These are phyloP conservation scores for Nyctanthes arbortristis DNA, from an alignment of 257 asterid genomes.

Conservation along the genomic window DNA sequence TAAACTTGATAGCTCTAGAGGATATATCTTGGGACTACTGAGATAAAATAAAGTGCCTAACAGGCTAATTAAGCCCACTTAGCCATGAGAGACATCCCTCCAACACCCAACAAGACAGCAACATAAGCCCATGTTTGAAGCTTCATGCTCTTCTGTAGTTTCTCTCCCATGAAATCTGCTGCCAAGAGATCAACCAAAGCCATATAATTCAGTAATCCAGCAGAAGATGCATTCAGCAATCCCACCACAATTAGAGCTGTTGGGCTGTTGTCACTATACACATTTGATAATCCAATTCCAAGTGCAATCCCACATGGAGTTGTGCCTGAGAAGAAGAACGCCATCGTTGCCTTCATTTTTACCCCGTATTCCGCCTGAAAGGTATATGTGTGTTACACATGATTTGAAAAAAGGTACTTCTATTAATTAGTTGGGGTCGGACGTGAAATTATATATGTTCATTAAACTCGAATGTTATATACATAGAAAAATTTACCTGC, in stretches of 20 bases:
- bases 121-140: slow-evolving; percentile 41
- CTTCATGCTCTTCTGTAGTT: slow-evolving; percentile 36
- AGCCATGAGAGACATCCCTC: slow-evolving; percentile 41
- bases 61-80: slow-evolving; percentile 41
- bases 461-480: neutral
- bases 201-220: slow-evolving; percentile 46
- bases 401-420: too few relatives aligned
- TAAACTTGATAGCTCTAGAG: too few relatives aligned
- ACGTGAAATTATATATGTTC: neutral
- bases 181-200: slow-evolving; percentile 45
- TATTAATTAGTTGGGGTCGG: too few relatives aligned
- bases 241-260: slow-evolving; percentile 46
- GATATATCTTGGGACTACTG: too few relatives aligned
- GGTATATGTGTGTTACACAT: too few relatives aligned
- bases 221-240: slow-evolving; percentile 40
- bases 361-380: slow-evolving; percentile 41
- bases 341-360: slow-evolving; percentile 34
- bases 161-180: slow-evolving; percentile 40
- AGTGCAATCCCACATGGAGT: slow-evolving; percentile 45
- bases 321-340: slow-evolving; percentile 42
- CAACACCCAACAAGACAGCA: slow-evolving; percentile 38
- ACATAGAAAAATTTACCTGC: slow-evolving; percentile 27
- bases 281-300: slow-evolving; percentile 39
- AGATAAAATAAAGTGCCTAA: too few relatives aligned
- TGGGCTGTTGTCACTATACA: slow-evolving; percentile 43